Evolutionary conservation across 2,329 filamentous ascomycete genomes (phyloP), one percentile per base, ranked within the genome.

Genomic region (Ceratocystis huliohia): DNA sequence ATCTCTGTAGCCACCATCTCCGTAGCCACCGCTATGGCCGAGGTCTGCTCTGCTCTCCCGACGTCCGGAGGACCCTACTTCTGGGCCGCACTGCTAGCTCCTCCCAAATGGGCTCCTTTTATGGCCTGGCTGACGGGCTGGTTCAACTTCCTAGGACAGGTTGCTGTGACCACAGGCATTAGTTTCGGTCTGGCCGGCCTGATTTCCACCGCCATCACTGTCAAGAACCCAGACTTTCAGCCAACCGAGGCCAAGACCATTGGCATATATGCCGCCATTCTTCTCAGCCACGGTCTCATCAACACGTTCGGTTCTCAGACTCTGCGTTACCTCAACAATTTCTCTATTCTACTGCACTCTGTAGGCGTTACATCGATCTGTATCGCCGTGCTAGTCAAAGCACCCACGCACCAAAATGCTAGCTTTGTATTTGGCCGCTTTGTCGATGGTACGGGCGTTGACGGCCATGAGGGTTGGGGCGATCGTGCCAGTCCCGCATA

Each of bases 51-150:
- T 5, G 82, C 82, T 0, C 82, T 84, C 68, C 82, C 82, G 0
- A 84, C 81, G 1, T 78, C 77, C 59, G 82, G 82, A 48, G 82
- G 82, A 0, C 82, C 82, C 1, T 85, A 85, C 71, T 84, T 83
- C 72, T 85, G 83, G 82, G 77, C 81, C 0, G 82, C 82, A 1
- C 78, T 84, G 69, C 76, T 85, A 41, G 81, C 82, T 2, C 81
- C 81, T 0, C 74, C 62, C 17, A 57, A 45, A 15, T 69, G 68
- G 68, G 64, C 66, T 20, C 68, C 67, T 3, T 66, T 69, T 22
- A 66, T 67, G 63, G 68, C 68, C 13, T 69, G 68, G 68, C 68
- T 77, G 33, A 78, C 76, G 0, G 76, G 76, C 25, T 78, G 76
- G 76, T 77, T 75, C 69, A 78, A 78, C 68, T 69, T 78, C 10